Evolutionary conservation across 768 basidiomycete species (phyloP), one percentile per base, ranked within the genome.

Genomic region (Rhodosporidiobolus odoratus): DNA sequence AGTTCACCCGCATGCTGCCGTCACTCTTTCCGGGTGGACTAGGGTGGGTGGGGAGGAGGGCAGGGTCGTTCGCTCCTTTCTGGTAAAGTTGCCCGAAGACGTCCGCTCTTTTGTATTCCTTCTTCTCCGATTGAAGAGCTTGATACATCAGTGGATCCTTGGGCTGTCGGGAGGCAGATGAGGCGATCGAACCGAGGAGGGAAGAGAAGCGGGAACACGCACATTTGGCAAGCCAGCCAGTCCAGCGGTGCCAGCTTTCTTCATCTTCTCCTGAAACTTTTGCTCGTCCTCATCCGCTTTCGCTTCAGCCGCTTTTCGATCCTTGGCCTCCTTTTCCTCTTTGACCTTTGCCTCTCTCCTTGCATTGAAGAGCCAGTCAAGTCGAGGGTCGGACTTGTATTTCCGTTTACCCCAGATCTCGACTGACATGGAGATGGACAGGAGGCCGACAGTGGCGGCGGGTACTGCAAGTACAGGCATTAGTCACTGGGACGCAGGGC

Each of bases 41-140:
- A 17, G 87, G 85, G 76, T 91, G 86, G 10, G 84, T 76, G 1
- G 91, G 90, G 34, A 94, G 80, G 53, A 84, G 84, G 41, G 90
- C 78, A 23, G 92, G 82, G 78, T 95, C 92, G 37, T 76, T 58
- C 37, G 40, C 66, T 23, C 73, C 75, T 38, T 77, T 77, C 40
- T 75, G 69, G 43, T 77, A 79, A n/a, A 80, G 69, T 21, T 76
- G 58, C 48, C 77, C 77, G 77, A 74, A 37, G 13, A 74, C 1
- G 60, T 74, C 73, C 27, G 38, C 25, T 37, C 50, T 27, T 35
- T 62, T 63, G 15, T 43, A 30, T 17, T 61, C 50, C 23, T 52
- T 56, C 30, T 54, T 54, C 58, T 72, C 71, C 19, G 65, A 43
- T 10, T 61, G 45, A 17, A 72, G 38, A 0, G 71, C 63, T 21